Evolutionary conservation across 768 basidiomycete species (phyloP).

Genomic region (Tephrocybe sp.): DNA sequence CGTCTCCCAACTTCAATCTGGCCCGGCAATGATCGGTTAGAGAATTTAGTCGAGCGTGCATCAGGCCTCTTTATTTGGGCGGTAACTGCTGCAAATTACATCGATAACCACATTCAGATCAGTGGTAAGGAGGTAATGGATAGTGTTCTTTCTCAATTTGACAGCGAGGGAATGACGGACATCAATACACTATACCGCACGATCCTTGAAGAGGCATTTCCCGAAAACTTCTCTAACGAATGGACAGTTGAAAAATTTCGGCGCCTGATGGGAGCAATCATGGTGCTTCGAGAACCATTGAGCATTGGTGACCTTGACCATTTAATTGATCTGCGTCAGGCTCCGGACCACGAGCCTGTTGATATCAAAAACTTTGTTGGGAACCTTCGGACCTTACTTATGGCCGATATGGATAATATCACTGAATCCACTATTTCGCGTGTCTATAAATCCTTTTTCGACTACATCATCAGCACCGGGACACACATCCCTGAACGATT

Average conservation of each 20-base stretch:
- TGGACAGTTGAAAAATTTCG: not conserved
- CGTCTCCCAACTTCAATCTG: conserved; percentile 5
- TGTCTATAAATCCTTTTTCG: not conserved
- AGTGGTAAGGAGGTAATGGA: conserved; percentile 8
- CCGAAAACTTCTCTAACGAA: not conserved
- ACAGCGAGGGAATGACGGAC: conserved; percentile 3
- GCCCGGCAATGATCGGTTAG: conserved; percentile 10
- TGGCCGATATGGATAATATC: not conserved
- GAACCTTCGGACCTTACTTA: not conserved
- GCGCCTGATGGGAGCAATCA: not conserved
- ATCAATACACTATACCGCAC: conserved; percentile 13
- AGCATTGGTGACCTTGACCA: not conserved
- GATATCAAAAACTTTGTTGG: not conserved
- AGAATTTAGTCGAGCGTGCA: conserved; percentile 2
- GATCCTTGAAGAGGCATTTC: not conserved
- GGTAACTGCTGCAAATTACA: conserved; percentile 11
- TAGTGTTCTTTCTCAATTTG: conserved; percentile 9
- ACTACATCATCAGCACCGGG: not conserved
- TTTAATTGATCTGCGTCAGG: not conserved
- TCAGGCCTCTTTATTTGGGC: conserved; percentile 19
- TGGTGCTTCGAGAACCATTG: not conserved
- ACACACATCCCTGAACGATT: not conserved
- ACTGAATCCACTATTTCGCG: not conserved
- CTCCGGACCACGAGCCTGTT: not conserved
- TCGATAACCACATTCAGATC: conserved; percentile 4